These are phyloP conservation scores for Mycena rosella DNA, from an alignment of 768 basidiomycete species.

Conservation along the genomic window DNA sequence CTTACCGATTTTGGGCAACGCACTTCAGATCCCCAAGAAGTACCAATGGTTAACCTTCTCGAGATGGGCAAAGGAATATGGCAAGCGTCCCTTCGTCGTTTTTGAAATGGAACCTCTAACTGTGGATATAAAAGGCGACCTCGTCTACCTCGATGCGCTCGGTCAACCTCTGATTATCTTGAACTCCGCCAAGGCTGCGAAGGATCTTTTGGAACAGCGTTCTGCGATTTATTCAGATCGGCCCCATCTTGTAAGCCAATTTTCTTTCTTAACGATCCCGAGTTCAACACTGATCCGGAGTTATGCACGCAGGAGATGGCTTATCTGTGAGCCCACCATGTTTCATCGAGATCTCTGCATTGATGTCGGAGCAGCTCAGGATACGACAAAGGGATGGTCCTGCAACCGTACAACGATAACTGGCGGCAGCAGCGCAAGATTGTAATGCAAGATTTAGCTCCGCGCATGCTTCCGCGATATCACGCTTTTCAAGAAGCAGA, in stretches of 20 bases:
- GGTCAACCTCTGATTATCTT: slow-evolving; percentile 43
- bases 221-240: slow-evolving; percentile 37
- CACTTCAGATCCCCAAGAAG: background rate
- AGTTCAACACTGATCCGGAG: background rate
- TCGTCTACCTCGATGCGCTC: slow-evolving; percentile 38
- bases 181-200: slow-evolving; percentile 42
- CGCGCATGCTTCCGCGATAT: background rate
- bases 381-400: background rate
- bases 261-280: accelerated
- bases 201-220: slow-evolving; percentile 44
- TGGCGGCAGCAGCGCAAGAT: slow-evolving; percentile 26
- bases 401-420: slow-evolving; percentile 1
- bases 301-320: slow-evolving; percentile 6
- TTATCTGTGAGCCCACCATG: slow-evolving; percentile 20
- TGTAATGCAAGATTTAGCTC: slow-evolving; percentile 8
- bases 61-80: slow-evolving; percentile 6
- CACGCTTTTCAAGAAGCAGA: slow-evolving; percentile 3
- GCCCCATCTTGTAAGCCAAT: background rate
- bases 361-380: background rate
- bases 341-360: background rate
- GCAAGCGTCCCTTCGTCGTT: background rate
- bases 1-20: slow-evolving; percentile 1
- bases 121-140: slow-evolving; percentile 19
- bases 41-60: slow-evolving; percentile 3
- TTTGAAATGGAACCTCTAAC: background rate